Evolutionary conservation across 495 filamentous ascomycete genomes (phyloP).

Genomic region (Pyronema omphalodes): DNA sequence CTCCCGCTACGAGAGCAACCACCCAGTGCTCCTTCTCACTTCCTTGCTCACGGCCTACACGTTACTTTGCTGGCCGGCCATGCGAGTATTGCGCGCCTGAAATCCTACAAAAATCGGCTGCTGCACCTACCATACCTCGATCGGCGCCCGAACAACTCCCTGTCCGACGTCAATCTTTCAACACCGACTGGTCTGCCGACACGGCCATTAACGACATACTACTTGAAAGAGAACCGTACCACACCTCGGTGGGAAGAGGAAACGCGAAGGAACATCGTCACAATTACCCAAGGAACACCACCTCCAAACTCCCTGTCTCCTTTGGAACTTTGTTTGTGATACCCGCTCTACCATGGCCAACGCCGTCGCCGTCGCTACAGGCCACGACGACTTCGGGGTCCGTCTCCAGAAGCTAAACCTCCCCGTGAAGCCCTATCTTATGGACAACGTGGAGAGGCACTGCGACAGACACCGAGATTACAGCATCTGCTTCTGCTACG

Average conservation of each 20-base stretch:
- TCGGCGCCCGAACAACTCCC: background rate
- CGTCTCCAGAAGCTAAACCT: slow-evolving; percentile 19
- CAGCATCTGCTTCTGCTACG: slow-evolving; percentile 18
- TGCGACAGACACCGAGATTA: slow-evolving; percentile 1
- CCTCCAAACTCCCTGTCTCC: background rate
- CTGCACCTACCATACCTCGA: background rate
- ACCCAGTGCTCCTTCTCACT: background rate
- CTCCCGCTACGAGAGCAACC: background rate
- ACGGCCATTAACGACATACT: background rate
- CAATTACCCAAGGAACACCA: background rate
- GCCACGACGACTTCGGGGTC: slow-evolving; percentile 21
- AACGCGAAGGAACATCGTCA: background rate
- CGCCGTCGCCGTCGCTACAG: slow-evolving; percentile 21
- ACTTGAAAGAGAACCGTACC: background rate
- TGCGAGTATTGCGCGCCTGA: background rate
- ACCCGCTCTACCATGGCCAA: slow-evolving; percentile 15
- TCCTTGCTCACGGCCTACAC: background rate
- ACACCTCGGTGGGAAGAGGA: background rate
- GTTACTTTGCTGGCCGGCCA: background rate
- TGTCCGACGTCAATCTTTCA: background rate
- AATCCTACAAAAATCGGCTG: background rate
- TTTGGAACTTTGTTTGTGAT: background rate
- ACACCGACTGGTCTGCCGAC: background rate
- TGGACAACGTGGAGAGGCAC: slow-evolving; percentile 8
- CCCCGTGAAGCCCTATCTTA: slow-evolving; percentile 17